Conservation (phyloP, 2,329 filamentous ascomycete genomes). For the Cercospora beticola region DNA sequence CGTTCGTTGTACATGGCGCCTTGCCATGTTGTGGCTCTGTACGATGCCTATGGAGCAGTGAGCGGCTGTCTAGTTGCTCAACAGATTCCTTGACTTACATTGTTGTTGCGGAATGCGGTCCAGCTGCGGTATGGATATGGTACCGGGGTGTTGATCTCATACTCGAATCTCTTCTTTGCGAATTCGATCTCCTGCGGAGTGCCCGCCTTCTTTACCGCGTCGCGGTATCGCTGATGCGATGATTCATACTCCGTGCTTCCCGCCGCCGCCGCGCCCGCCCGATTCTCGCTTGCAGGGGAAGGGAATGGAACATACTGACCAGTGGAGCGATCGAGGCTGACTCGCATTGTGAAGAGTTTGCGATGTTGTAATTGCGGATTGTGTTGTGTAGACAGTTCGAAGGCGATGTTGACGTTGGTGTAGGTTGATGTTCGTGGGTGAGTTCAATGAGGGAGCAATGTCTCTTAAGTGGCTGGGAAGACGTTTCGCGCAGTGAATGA, state of each 20-base stretch:
- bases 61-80: not conserved
- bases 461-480: not conserved
- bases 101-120: not conserved
- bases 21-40: not conserved
- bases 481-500: not conserved
- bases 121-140: conserved; percentile 1
- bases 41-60: not conserved
- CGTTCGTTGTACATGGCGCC: not conserved
- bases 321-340: not conserved
- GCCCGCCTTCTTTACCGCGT: not conserved
- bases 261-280: not conserved
- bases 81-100: not conserved
- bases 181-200: not conserved
- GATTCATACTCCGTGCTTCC: not conserved
- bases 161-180: not conserved
- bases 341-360: not conserved
- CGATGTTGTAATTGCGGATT: not conserved
- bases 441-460: not conserved
- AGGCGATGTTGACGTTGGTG: conserved; percentile 7
- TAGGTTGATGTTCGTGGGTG: not conserved
- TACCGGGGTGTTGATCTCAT: not conserved
- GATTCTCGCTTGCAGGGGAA: not conserved
- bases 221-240: not conserved
- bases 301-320: not conserved
- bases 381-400: not conserved